phyloP scores from a whole-genome alignment of 495 filamentous ascomycete genomes.

The Recurvomyces mirabilis region DNA sequence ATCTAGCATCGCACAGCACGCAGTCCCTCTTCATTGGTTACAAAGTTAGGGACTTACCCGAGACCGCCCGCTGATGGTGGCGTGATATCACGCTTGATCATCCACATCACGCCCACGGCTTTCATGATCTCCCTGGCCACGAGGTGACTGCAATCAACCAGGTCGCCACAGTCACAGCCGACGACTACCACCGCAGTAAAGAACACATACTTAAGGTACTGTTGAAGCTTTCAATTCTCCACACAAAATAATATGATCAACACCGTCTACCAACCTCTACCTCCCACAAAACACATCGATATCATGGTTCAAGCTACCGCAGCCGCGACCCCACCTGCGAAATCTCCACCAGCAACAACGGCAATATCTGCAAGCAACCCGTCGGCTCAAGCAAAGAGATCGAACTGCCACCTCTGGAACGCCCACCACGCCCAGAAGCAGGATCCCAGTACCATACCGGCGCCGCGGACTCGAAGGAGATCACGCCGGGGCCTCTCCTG shows the following conservation, averaged over 20 bases:
- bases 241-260: no score
- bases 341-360: neutral
- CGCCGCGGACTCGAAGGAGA: neutral
- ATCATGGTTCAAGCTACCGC: neutral
- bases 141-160: neutral
- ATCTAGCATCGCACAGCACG: neutral
- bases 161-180: no score
- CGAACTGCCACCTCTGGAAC: neutral
- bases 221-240: neutral
- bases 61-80: neutral
- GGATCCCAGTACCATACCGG: neutral
- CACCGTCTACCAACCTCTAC: neutral
- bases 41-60: neutral
- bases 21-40: neutral
- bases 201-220: constrained; percentile 2
- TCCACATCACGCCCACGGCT: neutral
- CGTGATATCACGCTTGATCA: neutral
- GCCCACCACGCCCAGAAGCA: neutral
- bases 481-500: neutral
- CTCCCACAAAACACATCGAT: neutral
- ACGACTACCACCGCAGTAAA: no score
- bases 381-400: neutral
- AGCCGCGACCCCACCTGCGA: neutral
- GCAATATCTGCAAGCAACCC: neutral
- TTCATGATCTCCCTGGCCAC: neutral